These are phyloP conservation scores for Aspergillus quadrilineatus DNA, from an alignment of 2,329 filamentous ascomycete genomes.

Conservation along the genomic window DNA sequence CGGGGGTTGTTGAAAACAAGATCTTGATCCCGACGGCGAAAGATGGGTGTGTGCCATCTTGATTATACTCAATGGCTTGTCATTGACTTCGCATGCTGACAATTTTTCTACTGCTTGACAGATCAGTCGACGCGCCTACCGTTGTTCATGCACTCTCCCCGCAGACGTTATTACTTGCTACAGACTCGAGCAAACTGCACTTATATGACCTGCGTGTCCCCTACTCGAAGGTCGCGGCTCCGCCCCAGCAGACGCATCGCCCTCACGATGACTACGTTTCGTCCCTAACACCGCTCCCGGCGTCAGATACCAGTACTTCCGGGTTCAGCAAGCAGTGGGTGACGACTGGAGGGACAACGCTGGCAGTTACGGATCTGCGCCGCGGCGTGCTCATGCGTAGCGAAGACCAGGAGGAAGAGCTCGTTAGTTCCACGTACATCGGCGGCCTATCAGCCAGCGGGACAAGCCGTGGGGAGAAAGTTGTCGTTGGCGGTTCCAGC, in stretches of 20 bases:
- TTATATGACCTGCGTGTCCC: constrained; percentile 77
- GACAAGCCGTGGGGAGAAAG: constrained; percentile 69
- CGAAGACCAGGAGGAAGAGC: constrained; percentile 91
- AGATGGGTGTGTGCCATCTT: constrained; percentile 39
- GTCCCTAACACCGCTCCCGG: constrained; percentile 77
- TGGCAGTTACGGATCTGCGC: constrained; percentile 85
- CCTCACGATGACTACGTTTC: constrained; percentile 94
- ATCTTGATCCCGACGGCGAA: constrained; percentile 64
- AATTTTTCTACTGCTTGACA: constrained; percentile 20
- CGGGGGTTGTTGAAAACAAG: constrained; percentile 73
- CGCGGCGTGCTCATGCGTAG: constrained; percentile 82
- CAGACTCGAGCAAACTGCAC: constrained; percentile 86
- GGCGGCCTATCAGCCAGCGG: constrained; percentile 68
- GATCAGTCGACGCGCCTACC: constrained; percentile 68
- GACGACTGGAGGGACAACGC: constrained; percentile 84
- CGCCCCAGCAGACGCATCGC: constrained; percentile 74
- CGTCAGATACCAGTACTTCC: constrained; percentile 76
- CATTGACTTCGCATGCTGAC: constrained; percentile 1
- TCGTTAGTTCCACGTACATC: constrained; percentile 78
- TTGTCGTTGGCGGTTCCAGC: constrained; percentile 73
- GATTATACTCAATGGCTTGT: not conserved
- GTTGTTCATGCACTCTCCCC: constrained; percentile 81
- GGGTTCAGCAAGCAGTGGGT: constrained; percentile 94
- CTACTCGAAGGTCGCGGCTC: constrained; percentile 54
- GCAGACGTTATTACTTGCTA: constrained; percentile 82